These are phyloP conservation scores for Aplosporella prunicola DNA, from an alignment of 2,329 filamentous ascomycete species.

Conservation along the genomic window DNA sequence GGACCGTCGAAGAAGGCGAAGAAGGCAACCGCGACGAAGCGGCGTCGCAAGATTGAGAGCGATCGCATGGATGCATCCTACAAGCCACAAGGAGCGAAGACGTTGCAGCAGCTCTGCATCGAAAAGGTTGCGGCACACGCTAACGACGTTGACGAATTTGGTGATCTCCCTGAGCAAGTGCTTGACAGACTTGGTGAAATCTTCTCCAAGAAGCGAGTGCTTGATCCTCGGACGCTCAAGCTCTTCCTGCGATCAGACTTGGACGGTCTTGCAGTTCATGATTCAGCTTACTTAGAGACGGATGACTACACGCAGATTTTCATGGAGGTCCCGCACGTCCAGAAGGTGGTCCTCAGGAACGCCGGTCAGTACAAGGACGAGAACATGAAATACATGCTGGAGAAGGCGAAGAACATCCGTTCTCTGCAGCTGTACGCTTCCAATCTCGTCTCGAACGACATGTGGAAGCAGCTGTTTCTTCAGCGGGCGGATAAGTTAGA, in stretches of 20 bases:
- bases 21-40: conserved; percentile 48
- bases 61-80: conserved; percentile 70
- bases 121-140: conserved; percentile 55
- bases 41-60: conserved; percentile 70
- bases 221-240: conserved; percentile 42
- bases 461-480: conserved; percentile 63
- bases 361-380: conserved; percentile 87
- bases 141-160: conserved; percentile 55
- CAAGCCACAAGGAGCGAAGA: conserved; percentile 53
- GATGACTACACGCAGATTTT: conserved; percentile 78
- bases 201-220: conserved; percentile 52
- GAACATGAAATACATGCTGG: conserved; percentile 71
- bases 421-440: conserved; percentile 71
- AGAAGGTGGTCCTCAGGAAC: conserved; percentile 65
- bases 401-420: conserved; percentile 59
- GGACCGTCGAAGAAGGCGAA: conserved; percentile 51
- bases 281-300: conserved; percentile 55
- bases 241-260: conserved; percentile 45
- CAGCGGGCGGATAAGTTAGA: conserved; percentile 57
- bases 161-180: conserved; percentile 49
- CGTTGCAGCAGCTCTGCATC: conserved; percentile 55
- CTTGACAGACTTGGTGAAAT: conserved; percentile 53
- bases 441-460: conserved; percentile 68
- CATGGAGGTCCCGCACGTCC: conserved; percentile 59
- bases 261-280: conserved; percentile 49